Base-by-base conservation (phyloP, 1,139 yeast genomes). In the Yamadazyma jaroonii region DNA sequence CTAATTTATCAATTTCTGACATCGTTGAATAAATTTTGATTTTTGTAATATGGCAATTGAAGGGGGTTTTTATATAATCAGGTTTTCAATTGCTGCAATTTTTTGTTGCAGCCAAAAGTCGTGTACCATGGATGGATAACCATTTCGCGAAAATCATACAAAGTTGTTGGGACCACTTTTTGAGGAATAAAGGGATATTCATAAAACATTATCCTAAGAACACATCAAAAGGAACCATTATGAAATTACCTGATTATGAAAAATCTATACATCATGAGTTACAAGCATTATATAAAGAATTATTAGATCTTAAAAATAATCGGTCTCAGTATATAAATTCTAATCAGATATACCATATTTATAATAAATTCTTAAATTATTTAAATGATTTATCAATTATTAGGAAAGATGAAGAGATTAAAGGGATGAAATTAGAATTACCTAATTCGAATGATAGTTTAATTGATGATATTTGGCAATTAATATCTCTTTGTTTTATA, bases 391-490 rank as follows among this genome's bases (percentile, higher is more conserved):
- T 81, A 42, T 70, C 73, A 38, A 57, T 66, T 25, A 62, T 78
- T 23, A 59, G 83, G 38, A 67, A 69, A 45, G 74, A 65, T 45
- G 72, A 67, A 39, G 81, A 75, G 42, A 55, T 75, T 37, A 61
- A 62, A 34, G 81, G 74, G 10, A 57, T 64, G 45, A 62, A 62
- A 15, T 53, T 70, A 33, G 54, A 49, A 26, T 50, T 67, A 40
- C 72, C 72, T 34, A 70, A 64, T 40, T 46, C 55, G 44, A 84
- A 84, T 14, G 96, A 88, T 55, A 68, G 77, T 13, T 70, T 85
- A n/a, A 71, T 86, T 29, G 96, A 88, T 57, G 97, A 92, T 52
- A 84, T 84, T 20, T 86, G 92, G 72, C 96, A 90, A 58, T 67
- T 92, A 37, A 65, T 90, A 35, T 84, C 95, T 10, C 67, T 92